Base-by-base conservation (phyloP, 2,329 filamentous ascomycete genomes). In the Botrytis aclada region DNA sequence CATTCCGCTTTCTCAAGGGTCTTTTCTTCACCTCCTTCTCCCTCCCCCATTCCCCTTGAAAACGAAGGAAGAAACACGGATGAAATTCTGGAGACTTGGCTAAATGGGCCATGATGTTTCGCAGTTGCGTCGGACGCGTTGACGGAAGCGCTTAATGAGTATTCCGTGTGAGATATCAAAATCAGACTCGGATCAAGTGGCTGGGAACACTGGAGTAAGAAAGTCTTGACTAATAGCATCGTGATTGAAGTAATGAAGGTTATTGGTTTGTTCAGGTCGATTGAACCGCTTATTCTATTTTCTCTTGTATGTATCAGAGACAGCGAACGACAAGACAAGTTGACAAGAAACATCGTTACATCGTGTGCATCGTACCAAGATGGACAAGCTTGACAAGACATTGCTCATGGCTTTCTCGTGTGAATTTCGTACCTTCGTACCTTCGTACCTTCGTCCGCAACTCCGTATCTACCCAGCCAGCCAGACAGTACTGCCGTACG, bases 11-110 rank as follows among this genome's bases (percentile, higher is more conserved):
- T 39, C 39, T 29, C 65, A 56, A 54, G 65, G 47, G 34, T 56
- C 65, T 69, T 4, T 39, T 56, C n/a, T 4, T 56, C 51, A 29
- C 51, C 51, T 12, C n/a, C 51, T 29, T 56, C 51, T 18, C 51
- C n/a, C 34, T n/a, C 51, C 16, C n/a, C 51, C 18, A 29, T n/a
- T 18, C 51, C n/a, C 34, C 58, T 58, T 12, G 25, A 29, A 56
- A 16, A 29, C 37, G n/a, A 32, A 69, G 66, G 66, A 60, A 60
- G 66, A 69, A 60, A 69, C 66, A 69, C 39, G 37, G 37, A 62
- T 63, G 37, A 63, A 61, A n/a, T 58, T 32, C 43, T 43, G 32
- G n/a, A 69, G 39, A 32, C 65, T 69, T 69, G 65, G 65, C 51
- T 62, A 16, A 8, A 34, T 62, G n/a, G 41, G 41, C 25, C 25